Evolutionary conservation across 1,284 basidiomycete genomes (phyloP), one percentile per base, ranked within the genome.

Genomic region (Neonothopanus nambi): DNA sequence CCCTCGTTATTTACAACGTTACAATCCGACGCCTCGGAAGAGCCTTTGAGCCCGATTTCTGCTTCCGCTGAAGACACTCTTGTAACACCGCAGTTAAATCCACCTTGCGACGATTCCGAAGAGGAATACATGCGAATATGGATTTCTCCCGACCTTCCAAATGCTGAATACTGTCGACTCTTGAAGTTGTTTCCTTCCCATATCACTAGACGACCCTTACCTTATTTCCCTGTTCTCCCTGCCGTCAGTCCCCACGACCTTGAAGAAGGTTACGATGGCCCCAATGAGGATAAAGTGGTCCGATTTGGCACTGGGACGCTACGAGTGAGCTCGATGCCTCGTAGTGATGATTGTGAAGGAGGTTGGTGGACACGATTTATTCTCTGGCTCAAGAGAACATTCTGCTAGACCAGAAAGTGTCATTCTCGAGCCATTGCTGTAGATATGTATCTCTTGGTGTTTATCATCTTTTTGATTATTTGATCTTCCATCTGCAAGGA

Each of bases 221-320:
- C 87, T 39, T 84, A 86, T 39, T 90, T 91, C 67, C 72, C 80
- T 23, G 62, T 62, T 20, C 30, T 61, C 9, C 33, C 46, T 9
- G 59, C 20, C 53, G 66, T 70, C 46, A 68, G 70, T 26, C 69
- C 65, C 35, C 61, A 69, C 44, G 86, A 89, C 63, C 68, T 86
- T 33, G 87, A 89, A 67, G 85, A 85, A 63, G 86, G 81, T 26
- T 79, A 79, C 55, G 79, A 80, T 50, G 75, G 77, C 47, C 70
- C 72, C 33, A 68, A 65, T n/a, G 78, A 80, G 57, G 73, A 70
- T 57, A 77, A 76, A 54, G 77, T 76, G 38, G 77, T 91, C 55
- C 79, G 75, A 35, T 80, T 83, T 63, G 89, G 89, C 18, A 91
- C 89, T 23, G 88, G 88, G 12, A 74, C 74, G 41, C 85, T 91